Conservation (phyloP, 169 alveolate genomes). For the Cryptosporidium andersoni region DNA sequence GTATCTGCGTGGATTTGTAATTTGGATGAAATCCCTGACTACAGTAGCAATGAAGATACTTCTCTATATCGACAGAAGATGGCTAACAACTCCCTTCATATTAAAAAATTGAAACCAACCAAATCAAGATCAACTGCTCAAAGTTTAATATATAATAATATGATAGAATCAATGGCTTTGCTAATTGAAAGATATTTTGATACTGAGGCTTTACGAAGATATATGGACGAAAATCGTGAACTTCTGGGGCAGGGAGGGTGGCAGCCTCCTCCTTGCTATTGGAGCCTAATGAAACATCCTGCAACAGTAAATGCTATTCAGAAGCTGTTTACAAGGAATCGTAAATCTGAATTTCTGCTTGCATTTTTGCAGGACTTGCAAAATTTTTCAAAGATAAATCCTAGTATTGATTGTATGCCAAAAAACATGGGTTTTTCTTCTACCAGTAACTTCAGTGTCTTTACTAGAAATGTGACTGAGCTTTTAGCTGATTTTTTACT, state of each 20-base stretch:
- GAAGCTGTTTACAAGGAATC: constrained; percentile 80
- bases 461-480: constrained; percentile 86
- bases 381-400: constrained; percentile 76
- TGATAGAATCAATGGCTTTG: constrained; percentile 80
- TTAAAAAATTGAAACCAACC: background rate
- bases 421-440: constrained; percentile 75
- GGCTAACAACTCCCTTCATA: background rate
- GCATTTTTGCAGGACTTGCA: constrained; percentile 84
- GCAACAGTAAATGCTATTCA: constrained; percentile 81
- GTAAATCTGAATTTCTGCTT: constrained; percentile 83
- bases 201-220: constrained; percentile 81
- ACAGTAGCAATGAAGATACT: background rate
- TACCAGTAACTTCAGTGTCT: constrained; percentile 88
- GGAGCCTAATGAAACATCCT: constrained; percentile 83
- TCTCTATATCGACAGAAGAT: background rate
- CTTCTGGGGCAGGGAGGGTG: constrained; percentile 80
- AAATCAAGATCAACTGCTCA: background rate
- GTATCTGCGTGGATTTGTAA: constrained; percentile 57
- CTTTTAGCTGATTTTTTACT: constrained; percentile 83
- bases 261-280: constrained; percentile 86
- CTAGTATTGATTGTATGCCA: constrained; percentile 76
- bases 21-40: constrained; percentile 14
- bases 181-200: constrained; percentile 80
- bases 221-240: constrained; percentile 84
- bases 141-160: constrained; percentile 7